Evolutionary conservation across 2,329 filamentous ascomycete species (phyloP), one percentile per base, ranked within the genome.

Genomic region (Neonectria faginata): DNA sequence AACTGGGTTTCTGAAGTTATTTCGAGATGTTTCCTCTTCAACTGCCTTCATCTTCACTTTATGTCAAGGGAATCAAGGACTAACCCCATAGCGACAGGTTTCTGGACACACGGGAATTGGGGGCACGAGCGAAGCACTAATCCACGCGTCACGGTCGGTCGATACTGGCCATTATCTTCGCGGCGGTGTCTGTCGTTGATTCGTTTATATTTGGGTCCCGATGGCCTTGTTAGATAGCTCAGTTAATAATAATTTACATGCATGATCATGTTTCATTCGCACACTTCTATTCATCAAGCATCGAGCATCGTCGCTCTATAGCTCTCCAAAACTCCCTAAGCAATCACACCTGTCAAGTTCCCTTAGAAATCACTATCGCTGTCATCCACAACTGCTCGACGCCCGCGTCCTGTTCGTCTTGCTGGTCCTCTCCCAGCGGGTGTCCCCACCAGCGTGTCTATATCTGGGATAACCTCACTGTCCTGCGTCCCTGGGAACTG

Each of bases 1-100:
- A 76, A 71, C 67, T 75, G 79, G 80, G 80, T 82, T 81, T 82
- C 80, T 82, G 80, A 82, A 67, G 70, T 72, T 72, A 25, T 39
- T 62, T 74, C 67, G 75, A 79, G 73, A 75, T 75, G 53, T 64
- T 53, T 62, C 9, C 29, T 42, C 39, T 42, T 14, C 56, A 56
- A 31, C 11, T 25, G 39, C 62, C 65, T 41, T 48, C 31, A 51
- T 56, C 51, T 29, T 64, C 41, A 57, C 39, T 41, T 50, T 22
- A 25, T 25, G 36, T 57, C 6, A 22, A 60, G 44, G 33, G 20
- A 33, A 44, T 44, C 27, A 55, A 20, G 47, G n/a, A 59, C 71
- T 73, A 67, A 73, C 65, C 57, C 60, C 5, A 48, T 20, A 48
- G 54, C n/a, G 29, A 63, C 27, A 73, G 71, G 62, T 54, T 50